These are phyloP conservation scores for Fragaria vesca DNA, from an alignment of 306 rosid species.

Conservation along the genomic window DNA sequence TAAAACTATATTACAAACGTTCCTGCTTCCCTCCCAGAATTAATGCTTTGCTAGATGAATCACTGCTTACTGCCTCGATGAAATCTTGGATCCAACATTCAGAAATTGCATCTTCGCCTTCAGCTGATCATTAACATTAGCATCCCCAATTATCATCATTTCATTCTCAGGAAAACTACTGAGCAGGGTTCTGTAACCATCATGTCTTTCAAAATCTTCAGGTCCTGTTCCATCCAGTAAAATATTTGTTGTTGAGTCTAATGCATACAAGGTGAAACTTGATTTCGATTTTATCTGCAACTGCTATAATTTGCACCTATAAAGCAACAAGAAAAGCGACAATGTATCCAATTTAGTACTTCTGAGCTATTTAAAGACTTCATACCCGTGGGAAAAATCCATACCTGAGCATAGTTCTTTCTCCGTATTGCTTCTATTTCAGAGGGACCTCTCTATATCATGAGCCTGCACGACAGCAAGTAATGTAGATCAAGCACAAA, in stretches of 20 bases:
- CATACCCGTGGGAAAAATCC: background rate
- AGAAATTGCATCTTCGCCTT: background rate
- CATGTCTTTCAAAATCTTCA: background rate
- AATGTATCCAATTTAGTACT: background rate
- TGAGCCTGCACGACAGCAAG: slow-evolving; percentile 3
- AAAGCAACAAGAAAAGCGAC: background rate
- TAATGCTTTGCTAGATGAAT: background rate
- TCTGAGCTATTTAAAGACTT: background rate
- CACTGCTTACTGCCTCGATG: background rate
- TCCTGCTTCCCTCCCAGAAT: background rate
- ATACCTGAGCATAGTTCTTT: background rate
- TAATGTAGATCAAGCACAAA: too few relatives aligned
- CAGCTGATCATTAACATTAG: background rate
- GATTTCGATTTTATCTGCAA: background rate
- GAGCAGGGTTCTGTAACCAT: background rate
- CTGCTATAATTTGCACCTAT: slow-evolving; percentile 11
- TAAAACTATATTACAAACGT: too few relatives aligned
- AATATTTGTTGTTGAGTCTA: background rate
- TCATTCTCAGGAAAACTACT: background rate
- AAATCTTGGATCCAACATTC: background rate
- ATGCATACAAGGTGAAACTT: background rate
- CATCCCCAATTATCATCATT: background rate
- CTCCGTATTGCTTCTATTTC: slow-evolving; percentile 11
- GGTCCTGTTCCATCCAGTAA: background rate
- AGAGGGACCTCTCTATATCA: background rate